Percentiles rank a stretch among this genome's conserved stretches.
Evolutionary conservation across 2,329 filamentous ascomycete species (phyloP).

Genomic region (Hortaea sp.): DNA sequence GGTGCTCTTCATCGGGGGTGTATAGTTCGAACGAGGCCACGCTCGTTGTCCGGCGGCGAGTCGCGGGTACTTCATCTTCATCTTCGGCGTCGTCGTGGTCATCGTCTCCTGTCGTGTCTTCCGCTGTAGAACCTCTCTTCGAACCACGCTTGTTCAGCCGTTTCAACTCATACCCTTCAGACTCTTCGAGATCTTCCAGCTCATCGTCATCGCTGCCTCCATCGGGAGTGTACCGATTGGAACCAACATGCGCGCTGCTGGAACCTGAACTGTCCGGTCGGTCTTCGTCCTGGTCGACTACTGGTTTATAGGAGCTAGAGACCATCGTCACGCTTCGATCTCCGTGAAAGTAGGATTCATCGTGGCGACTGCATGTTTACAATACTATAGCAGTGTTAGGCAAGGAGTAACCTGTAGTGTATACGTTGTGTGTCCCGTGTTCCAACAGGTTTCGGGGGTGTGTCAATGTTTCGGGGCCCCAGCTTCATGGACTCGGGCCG

Average conservation of each 20-base stretch:
- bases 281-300: constrained; percentile 2
- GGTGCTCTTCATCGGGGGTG: constrained; percentile 53
- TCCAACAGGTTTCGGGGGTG: too few species aligned
- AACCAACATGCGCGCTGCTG: constrained; percentile 5
- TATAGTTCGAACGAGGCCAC: constrained; percentile 42
- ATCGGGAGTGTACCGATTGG: constrained; percentile 12
- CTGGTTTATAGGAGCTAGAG: constrained; percentile 4
- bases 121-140: neutral
- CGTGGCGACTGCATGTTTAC: too few species aligned
- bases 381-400: too few species aligned
- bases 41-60: constrained; percentile 9
- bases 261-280: constrained; percentile 3
- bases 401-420: too few species aligned
- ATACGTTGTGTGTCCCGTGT: too few species aligned
- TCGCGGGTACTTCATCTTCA: constrained; percentile 13
- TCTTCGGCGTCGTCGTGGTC: constrained; percentile 20
- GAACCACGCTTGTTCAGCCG: constrained; percentile 6
- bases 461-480: too few species aligned
- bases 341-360: too few species aligned
- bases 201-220: constrained; percentile 14
- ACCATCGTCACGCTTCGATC: neutral
- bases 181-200: constrained; percentile 9
- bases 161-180: constrained; percentile 17
- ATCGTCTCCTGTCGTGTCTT: constrained; percentile 5
- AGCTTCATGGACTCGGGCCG: too few species aligned